Evolutionary conservation across 805 yeast genomes (phyloP).

Genomic region (Zygotorulaspora florentina): DNA sequence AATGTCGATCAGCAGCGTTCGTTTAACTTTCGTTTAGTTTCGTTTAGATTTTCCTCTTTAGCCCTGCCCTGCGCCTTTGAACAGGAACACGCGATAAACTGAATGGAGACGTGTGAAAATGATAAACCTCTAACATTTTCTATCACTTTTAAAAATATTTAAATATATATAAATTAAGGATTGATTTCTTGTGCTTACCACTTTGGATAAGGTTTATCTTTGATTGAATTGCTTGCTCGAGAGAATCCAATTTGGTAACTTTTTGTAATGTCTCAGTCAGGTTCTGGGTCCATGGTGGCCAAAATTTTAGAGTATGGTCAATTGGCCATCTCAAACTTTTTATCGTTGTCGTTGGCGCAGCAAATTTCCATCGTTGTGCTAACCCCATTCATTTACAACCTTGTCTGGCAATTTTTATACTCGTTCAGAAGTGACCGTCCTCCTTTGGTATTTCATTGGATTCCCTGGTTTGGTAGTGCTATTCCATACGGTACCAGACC

Average conservation of each 20-base stretch:
- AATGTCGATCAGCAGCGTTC: no score
- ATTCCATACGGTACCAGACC: slow-evolving; percentile 89
- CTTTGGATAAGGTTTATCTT: not conserved
- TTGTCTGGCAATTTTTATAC: slow-evolving; percentile 62
- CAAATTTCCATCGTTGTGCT: slow-evolving; percentile 34
- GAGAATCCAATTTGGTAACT: not conserved
- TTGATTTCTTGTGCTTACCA: no score
- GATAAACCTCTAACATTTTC: not conserved
- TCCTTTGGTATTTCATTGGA: slow-evolving; percentile 86
- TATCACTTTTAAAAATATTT: not conserved
- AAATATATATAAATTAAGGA: no score
- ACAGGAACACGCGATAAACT: slow-evolving; percentile 1
- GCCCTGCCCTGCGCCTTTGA: not conserved
- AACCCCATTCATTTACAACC: slow-evolving; percentile 59
- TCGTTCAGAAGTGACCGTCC: slow-evolving; percentile 77
- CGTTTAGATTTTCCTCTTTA: not conserved
- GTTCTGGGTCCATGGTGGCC: slow-evolving; percentile 20
- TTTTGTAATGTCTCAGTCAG: slow-evolving; percentile 2
- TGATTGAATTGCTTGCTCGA: not conserved
- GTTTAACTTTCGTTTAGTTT: not conserved
- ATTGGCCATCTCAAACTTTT: slow-evolving; percentile 24
- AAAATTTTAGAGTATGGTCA: slow-evolving; percentile 18
- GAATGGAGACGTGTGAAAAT: not conserved
- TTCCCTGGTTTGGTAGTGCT: slow-evolving; percentile 96
- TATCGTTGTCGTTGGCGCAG: slow-evolving; percentile 36